phyloP scores from a whole-genome alignment of 768 basidiomycete genomes.

The Mycena olivaceomarginata region DNA sequence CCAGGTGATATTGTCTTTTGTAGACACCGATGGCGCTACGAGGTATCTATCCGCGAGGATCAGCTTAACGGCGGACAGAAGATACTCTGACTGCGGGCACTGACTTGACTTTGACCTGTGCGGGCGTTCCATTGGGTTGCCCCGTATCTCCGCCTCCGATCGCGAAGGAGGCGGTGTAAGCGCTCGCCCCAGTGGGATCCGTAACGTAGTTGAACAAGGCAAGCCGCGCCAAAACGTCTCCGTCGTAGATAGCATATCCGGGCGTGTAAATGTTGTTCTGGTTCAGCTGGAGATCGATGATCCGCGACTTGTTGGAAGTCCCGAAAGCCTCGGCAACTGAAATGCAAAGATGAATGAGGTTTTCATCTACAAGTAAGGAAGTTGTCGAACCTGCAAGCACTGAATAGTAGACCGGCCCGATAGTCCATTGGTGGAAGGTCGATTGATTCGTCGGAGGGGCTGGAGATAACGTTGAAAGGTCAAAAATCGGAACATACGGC shows the following conservation, averaged over 20 bases:
- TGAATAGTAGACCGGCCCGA: conserved; percentile 76
- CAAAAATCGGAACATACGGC: conserved; percentile 51
- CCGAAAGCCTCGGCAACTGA: conserved; percentile 72
- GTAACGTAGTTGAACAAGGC: conserved; percentile 74
- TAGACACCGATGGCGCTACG: conserved; percentile 65
- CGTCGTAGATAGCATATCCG: conserved; percentile 74
- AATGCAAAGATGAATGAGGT: conserved; percentile 61
- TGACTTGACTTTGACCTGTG: conserved; percentile 65
- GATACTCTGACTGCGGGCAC: conserved; percentile 40
- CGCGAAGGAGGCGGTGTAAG: conserved; percentile 64
- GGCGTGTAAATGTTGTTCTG: conserved; percentile 65
- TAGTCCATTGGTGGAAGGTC: conserved; percentile 70
- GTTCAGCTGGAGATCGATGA: conserved; percentile 69
- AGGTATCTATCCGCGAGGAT: conserved; percentile 66
- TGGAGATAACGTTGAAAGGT: conserved; percentile 52
- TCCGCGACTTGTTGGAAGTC: conserved; percentile 65
- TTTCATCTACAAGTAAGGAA: conserved; percentile 18
- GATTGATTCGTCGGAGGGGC: conserved; percentile 65
- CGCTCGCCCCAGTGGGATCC: conserved; percentile 64
- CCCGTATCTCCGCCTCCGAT: conserved; percentile 60
- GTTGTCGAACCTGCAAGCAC: conserved; percentile 62
- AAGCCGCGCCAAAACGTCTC: conserved; percentile 67
- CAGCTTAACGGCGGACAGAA: neutral
- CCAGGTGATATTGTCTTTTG: conserved; percentile 78
- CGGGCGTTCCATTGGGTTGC: conserved; percentile 56